These are phyloP conservation scores for Candida palmyrensis DNA, from an alignment of 805 yeast genomes.

Conservation along the genomic window DNA sequence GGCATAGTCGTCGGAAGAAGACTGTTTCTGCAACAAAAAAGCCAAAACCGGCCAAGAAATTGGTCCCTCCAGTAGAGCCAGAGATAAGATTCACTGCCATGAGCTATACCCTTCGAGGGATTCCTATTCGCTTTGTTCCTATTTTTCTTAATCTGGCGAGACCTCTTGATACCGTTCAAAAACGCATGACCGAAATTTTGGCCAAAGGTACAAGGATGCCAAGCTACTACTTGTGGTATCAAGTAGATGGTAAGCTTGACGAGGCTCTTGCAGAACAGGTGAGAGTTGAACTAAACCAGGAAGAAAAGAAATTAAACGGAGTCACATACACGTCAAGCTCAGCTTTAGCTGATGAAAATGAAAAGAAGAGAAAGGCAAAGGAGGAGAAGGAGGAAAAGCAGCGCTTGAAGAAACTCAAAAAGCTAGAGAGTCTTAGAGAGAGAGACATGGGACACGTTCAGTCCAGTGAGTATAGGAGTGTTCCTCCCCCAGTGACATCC, in stretches of 20 bases:
- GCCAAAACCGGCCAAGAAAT: slow-evolving; percentile 12
- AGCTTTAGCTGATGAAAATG: slow-evolving; percentile 11
- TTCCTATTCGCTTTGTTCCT: slow-evolving; percentile 62
- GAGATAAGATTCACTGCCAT: slow-evolving; percentile 51
- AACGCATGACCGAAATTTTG: slow-evolving; percentile 57
- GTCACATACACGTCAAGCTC: slow-evolving; percentile 12
- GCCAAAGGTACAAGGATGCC: slow-evolving; percentile 55
- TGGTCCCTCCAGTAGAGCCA: slow-evolving; percentile 39
- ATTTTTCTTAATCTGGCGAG: slow-evolving; percentile 63
- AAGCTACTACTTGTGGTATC: slow-evolving; percentile 74
- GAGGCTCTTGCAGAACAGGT: slow-evolving; percentile 60
- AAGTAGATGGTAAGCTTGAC: slow-evolving; percentile 71
- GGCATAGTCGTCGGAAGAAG: slow-evolving; percentile 11
- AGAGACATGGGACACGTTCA: too few species aligned
- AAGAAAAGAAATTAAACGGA: slow-evolving; percentile 46
- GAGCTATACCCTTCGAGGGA: slow-evolving; percentile 58
- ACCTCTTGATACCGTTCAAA: slow-evolving; percentile 49
- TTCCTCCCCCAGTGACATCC: too few species aligned
- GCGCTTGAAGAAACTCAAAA: slow-evolving; percentile 11
- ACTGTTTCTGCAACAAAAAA: slow-evolving; percentile 10
- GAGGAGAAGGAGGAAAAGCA: slow-evolving; percentile 17
- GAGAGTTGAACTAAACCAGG: slow-evolving; percentile 50
- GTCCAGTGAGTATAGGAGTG: too few species aligned
- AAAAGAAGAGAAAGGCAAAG: slow-evolving; percentile 30
- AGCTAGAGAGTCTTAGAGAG: slow-evolving; percentile 1